These are phyloP conservation scores for Vitis rupestris DNA, from an alignment of 164 flowering plant species.

Conservation along the genomic window DNA sequence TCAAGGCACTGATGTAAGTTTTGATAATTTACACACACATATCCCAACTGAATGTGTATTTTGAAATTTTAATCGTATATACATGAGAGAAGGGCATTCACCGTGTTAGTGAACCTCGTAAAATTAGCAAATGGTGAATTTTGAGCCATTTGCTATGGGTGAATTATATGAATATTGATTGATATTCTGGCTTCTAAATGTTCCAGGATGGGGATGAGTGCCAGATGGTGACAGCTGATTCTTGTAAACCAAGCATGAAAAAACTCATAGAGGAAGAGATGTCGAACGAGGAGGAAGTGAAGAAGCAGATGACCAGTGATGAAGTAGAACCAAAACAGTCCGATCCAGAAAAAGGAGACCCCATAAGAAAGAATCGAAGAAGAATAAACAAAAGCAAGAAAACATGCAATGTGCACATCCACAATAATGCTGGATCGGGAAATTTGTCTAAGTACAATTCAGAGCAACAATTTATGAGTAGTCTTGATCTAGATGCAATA, in stretches of 20 bases:
- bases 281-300: conserved; percentile 37
- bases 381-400: conserved; percentile 30
- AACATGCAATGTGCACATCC: conserved; percentile 30
- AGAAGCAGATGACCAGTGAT: conserved; percentile 27
- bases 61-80: neutral
- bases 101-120: neutral
- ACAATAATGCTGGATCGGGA: conserved; percentile 18
- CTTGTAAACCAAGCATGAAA: conserved; percentile 64
- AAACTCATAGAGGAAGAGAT: conserved; percentile 81
- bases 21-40: neutral
- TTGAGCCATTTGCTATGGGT: neutral
- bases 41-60: neutral
- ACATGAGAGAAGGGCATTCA: neutral
- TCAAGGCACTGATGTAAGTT: conserved; percentile 30
- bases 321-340: conserved; percentile 21
- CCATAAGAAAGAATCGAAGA: conserved; percentile 25
- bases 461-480: conserved; percentile 10
- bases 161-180: neutral
- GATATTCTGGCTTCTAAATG: conserved; percentile 6
- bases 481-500: conserved; percentile 35
- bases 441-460: conserved; percentile 11
- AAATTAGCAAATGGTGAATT: neutral
- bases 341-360: conserved; percentile 22
- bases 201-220: conserved; percentile 47
- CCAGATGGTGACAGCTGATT: conserved; percentile 17